phyloP scores from a whole-genome alignment of 2,329 filamentous ascomycete genomes.

The Sporothrix protearum region DNA sequence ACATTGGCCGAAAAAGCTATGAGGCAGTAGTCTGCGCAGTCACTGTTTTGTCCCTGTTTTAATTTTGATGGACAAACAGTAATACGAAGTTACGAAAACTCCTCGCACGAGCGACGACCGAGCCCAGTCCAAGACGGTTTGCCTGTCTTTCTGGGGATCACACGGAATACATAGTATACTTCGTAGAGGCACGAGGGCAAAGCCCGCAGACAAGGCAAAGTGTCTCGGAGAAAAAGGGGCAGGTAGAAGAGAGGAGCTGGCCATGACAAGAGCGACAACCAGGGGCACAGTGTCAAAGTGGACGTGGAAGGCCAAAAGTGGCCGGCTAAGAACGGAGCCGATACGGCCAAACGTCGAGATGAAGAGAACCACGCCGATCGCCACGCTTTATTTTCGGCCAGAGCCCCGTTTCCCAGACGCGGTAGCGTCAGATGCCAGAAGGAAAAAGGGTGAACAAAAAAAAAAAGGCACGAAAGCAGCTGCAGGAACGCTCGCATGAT shows the following conservation, averaged over 20 bases:
- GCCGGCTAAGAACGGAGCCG: conserved; percentile 4
- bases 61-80: not conserved
- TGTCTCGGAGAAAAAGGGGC: conserved; percentile 9
- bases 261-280: not conserved
- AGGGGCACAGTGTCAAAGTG: too few species aligned
- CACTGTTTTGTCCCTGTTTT: not conserved
- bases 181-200: not conserved
- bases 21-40: not conserved
- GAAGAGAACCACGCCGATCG: not conserved
- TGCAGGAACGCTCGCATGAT: conserved; percentile 5
- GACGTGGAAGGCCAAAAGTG: too few species aligned
- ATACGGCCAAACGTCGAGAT: not conserved
- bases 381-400: conserved; percentile 9
- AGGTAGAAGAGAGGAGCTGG: not conserved
- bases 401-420: not conserved
- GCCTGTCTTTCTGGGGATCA: not conserved
- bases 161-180: not conserved
- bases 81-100: not conserved
- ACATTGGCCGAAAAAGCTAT: too few species aligned
- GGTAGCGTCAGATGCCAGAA: conserved; percentile 11
- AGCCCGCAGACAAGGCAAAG: not conserved
- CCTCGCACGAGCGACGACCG: not conserved
- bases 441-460: not conserved
- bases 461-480: not conserved
- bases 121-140: not conserved